These are phyloP conservation scores for Endogone sp. DNA, from an alignment of 192 early-diverging fungal genomes.

Conservation along the genomic window DNA sequence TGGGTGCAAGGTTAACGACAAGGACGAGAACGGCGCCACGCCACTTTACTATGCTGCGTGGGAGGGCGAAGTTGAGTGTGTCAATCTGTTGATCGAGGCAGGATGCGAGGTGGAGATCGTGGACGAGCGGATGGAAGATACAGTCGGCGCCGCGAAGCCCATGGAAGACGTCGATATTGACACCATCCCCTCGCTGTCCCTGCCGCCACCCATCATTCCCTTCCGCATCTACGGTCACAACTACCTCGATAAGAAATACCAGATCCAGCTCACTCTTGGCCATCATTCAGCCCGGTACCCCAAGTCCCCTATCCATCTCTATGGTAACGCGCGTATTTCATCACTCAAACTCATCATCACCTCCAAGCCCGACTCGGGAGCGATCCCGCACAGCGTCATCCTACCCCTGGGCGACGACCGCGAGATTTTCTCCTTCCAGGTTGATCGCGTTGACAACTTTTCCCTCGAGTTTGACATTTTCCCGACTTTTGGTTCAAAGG, in stretches of 20 bases:
- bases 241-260: slow-evolving; percentile 87
- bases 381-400: slow-evolving; percentile 88
- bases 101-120: slow-evolving; percentile 13
- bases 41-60: slow-evolving; percentile 89
- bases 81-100: slow-evolving; percentile 69
- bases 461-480: slow-evolving; percentile 92
- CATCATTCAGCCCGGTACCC: slow-evolving; percentile 37
- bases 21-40: slow-evolving; percentile 82
- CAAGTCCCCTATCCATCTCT: slow-evolving; percentile 44
- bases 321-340: slow-evolving; percentile 60
- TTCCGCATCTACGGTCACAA: slow-evolving; percentile 98
- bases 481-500: slow-evolving; percentile 95
- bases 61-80: slow-evolving; percentile 85
- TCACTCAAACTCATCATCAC: slow-evolving; percentile 86
- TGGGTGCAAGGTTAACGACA: slow-evolving; percentile 64
- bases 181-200: slow-evolving; percentile 84
- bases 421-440: slow-evolving; percentile 81
- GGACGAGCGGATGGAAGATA: slow-evolving; percentile 5
- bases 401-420: slow-evolving; percentile 81
- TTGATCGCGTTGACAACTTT: slow-evolving; percentile 70
- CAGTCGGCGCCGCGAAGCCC: slow-evolving; percentile 20
- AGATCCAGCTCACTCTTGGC: slow-evolving; percentile 74
- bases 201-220: slow-evolving; percentile 98
- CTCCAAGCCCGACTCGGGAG: slow-evolving; percentile 82
- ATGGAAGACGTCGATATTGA: slow-evolving; percentile 76